Base-by-base conservation (phyloP, 2,329 filamentous ascomycete genomes). In the Daldinia sp. region DNA sequence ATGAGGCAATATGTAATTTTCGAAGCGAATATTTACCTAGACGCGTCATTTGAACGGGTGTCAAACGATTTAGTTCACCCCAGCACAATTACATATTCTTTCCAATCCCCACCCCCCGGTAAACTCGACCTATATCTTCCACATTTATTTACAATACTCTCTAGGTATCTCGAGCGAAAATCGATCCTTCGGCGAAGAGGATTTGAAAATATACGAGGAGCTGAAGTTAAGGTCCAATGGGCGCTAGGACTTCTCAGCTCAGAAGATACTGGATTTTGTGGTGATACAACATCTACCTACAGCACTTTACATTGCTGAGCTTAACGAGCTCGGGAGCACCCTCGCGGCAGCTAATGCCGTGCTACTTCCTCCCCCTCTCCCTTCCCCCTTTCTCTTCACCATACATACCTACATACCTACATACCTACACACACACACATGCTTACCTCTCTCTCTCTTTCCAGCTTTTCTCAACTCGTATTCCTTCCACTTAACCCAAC, bases 261-360 rank as follows among this genome's bases (percentile, higher is more conserved):
- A 39, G 35, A 39, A 39, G 13, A 39, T 15, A 39, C 12, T 12
- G 35, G 42, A 18, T 6, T 15, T 15, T 13, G 48, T 7, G n/a
- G 33, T 54, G 33, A 54, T 37, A 54, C 30, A 26, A 35, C 9
- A 5, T 12, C 3, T 39, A 39, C 35, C 35, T 39, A 12, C 30
- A 10, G 30, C 6, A 35, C 7, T 5, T 35, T 3, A 35, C 48
- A 2, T 35, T 23, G 13, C 55, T 18, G 15, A 26, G 26, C 39
- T 23, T n/a, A 18, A 26, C 26, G 7, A 33, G 35, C 35, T 58
- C 39, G 55, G 39, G 26, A 18, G 37, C 12, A 50, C 30, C 42
- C 56, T 35, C 26, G 18, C 56, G 56, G 56, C n/a, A 15, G 15
- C 56, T 59, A 59, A 59, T 48, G 56, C 30, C 42, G 56, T 59